phyloP scores from a whole-genome alignment of 2,329 filamentous ascomycete genomes.

The Arachnomyces sp. region DNA sequence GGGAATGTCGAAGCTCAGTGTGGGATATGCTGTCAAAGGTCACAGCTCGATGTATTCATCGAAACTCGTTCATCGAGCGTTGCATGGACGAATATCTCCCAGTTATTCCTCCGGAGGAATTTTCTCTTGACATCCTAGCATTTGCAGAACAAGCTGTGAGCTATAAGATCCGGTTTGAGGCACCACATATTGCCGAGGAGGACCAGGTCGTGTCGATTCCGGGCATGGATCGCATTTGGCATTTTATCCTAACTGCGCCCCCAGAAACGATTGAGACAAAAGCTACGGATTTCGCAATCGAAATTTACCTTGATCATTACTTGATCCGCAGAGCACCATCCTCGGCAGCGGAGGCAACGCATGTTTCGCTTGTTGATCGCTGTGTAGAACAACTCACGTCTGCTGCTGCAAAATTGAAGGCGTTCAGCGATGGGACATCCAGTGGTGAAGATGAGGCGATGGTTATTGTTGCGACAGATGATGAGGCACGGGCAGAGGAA shows the following conservation, averaged over 20 bases:
- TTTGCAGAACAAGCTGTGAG: conserved; percentile 37
- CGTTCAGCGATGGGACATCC: conserved; percentile 36
- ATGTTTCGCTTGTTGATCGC: conserved; percentile 63
- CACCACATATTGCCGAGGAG: conserved; percentile 39
- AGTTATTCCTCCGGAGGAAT: conserved; percentile 29
- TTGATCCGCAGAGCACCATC: conserved; percentile 36
- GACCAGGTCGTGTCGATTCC: conserved; percentile 38
- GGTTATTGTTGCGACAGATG: conserved; percentile 43
- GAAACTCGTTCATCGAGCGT: conserved; percentile 36
- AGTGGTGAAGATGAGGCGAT: conserved; percentile 48
- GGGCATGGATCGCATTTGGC: conserved; percentile 69
- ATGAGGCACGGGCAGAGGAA: conserved; percentile 49
- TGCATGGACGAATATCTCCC: conserved; percentile 39
- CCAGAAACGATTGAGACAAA: conserved; percentile 57
- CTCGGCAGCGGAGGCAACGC: conserved; percentile 48
- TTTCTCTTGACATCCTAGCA: conserved; percentile 31
- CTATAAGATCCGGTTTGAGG: conserved; percentile 50
- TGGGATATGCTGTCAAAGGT: conserved; percentile 59
- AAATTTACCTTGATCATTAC: conserved; percentile 58
- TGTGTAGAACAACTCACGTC: conserved; percentile 64
- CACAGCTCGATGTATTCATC: conserved; percentile 20
- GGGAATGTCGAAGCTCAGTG: conserved; percentile 55
- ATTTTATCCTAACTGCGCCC: conserved; percentile 64
- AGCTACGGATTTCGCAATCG: conserved; percentile 64
- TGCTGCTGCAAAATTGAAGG: conserved; percentile 53